Conservation (phyloP, 192 early-diverging fungal genomes). For the Helicostylum pulchrum region DNA sequence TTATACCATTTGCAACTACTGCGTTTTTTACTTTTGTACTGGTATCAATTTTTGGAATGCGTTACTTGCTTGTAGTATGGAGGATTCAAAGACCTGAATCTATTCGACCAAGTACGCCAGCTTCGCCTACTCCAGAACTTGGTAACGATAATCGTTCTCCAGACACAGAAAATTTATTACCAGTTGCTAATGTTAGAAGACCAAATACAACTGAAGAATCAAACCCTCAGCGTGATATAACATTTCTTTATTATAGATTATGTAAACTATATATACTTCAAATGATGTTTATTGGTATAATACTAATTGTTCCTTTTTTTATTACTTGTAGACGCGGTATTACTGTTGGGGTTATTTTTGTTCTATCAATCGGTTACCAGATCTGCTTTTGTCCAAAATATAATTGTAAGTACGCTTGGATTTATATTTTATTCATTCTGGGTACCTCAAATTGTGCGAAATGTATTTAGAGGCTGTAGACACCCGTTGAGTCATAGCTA, state of each 20-base stretch:
- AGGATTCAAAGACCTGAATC: constrained; percentile 61
- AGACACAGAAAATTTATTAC: not conserved
- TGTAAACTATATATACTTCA: constrained; percentile 45
- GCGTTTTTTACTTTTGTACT: constrained; percentile 65
- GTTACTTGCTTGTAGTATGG: constrained; percentile 70
- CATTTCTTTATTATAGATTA: constrained; percentile 52
- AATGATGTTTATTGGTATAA: not conserved
- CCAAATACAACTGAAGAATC: constrained; percentile 19
- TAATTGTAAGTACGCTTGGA: constrained; percentile 42
- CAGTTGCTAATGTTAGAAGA: constrained; percentile 5
- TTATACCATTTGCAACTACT: constrained; percentile 56
- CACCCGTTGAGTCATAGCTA: constrained; percentile 55
- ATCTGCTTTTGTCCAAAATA: constrained; percentile 45
- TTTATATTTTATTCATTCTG: constrained; percentile 66
- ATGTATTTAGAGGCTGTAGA: constrained; percentile 60
- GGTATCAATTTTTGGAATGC: constrained; percentile 66
- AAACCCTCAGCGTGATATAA: constrained; percentile 41
- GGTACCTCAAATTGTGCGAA: constrained; percentile 79
- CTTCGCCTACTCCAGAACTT: constrained; percentile 27
- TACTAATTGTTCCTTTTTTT: constrained; percentile 18
- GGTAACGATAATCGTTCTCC: constrained; percentile 3
- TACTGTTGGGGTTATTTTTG: constrained; percentile 58
- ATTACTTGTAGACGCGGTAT: constrained; percentile 55
- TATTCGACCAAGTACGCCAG: constrained; percentile 28
- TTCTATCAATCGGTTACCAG: constrained; percentile 56